Percentiles rank a stretch among this genome's conserved stretches.
These are phyloP conservation scores for Macrophomina tecta DNA, from an alignment of 2,329 filamentous ascomycete genomes.

Conservation along the genomic window DNA sequence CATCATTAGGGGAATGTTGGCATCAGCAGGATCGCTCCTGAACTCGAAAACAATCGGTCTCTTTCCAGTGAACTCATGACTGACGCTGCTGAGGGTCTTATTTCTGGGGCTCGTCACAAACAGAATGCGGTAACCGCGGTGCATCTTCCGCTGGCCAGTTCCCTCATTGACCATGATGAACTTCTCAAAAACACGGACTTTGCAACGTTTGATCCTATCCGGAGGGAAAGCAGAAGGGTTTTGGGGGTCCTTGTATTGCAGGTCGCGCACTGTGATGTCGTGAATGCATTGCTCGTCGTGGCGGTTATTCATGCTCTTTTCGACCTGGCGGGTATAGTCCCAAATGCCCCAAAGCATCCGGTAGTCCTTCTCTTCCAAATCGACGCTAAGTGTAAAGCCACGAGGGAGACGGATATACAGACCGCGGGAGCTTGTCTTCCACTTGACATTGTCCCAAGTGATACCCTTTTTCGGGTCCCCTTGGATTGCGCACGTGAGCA, in stretches of 20 bases:
- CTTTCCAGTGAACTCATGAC: constrained; percentile 69
- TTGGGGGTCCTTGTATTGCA: constrained; percentile 82
- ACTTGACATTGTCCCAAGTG: constrained; percentile 81
- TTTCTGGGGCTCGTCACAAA: constrained; percentile 78
- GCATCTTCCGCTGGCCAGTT: constrained; percentile 72
- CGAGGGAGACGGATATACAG: constrained; percentile 75
- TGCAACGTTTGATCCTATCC: constrained; percentile 74
- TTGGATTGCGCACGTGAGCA: constrained; percentile 77
- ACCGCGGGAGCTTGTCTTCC: constrained; percentile 71
- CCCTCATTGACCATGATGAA: constrained; percentile 72
- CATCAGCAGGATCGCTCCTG: constrained; percentile 58
- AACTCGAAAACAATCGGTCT: constrained; percentile 79
- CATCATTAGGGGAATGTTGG: constrained; percentile 71
- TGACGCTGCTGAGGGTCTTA: constrained; percentile 78
- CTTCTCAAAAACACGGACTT: constrained; percentile 77
- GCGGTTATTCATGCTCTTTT: constrained; percentile 71
- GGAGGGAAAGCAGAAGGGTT: constrained; percentile 75
- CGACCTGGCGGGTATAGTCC: constrained; percentile 80
- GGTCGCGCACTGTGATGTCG: constrained; percentile 71
- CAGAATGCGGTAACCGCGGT: constrained; percentile 79
- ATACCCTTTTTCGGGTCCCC: constrained; percentile 70
- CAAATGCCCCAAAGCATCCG: constrained; percentile 81
- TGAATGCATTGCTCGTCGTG: constrained; percentile 74
- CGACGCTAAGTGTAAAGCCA: constrained; percentile 74
- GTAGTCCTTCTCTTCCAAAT: constrained; percentile 78